phyloP scores from a whole-genome alignment of 805 yeast genomes.

The Starmerella sp. region DNA sequence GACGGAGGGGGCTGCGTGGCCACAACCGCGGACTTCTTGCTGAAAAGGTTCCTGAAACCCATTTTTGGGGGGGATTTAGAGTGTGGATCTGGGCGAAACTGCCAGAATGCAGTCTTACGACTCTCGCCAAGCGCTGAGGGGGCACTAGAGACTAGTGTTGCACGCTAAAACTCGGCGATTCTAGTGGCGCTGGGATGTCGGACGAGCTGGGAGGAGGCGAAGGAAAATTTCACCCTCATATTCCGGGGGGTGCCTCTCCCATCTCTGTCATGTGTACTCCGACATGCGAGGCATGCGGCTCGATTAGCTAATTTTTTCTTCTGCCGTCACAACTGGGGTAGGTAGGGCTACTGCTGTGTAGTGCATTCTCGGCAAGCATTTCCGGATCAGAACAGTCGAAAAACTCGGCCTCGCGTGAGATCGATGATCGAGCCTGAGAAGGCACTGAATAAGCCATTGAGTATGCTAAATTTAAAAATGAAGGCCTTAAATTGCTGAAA shows the following conservation, averaged over 20 bases:
- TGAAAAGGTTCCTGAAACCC: constrained; percentile 16
- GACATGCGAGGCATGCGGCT: constrained; percentile 1
- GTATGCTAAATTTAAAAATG: too few relatives aligned
- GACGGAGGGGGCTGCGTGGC: neutral
- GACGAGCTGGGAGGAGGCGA: neutral
- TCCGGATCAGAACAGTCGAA: neutral
- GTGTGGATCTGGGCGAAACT: neutral
- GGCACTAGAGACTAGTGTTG: neutral
- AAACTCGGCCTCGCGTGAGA: neutral
- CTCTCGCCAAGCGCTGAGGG: constrained; percentile 15
- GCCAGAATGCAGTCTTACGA: constrained; percentile 5
- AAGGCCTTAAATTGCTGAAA: too few relatives aligned
- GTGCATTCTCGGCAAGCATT: neutral
- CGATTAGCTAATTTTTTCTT: constrained; percentile 3
- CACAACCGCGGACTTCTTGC: constrained; percentile 6
- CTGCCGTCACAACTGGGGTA: neutral
- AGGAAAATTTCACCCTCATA: constrained; percentile 3
- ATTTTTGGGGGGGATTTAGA: neutral
- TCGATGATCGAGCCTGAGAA: neutral
- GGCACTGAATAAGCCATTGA: too few relatives aligned
- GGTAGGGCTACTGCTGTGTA: neutral
- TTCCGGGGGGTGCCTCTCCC: neutral
- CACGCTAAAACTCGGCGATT: constrained; percentile 8
- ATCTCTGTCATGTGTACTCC: neutral
- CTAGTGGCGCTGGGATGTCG: neutral